A percentile compares a stretch with the other conserved stretches of the same genome.
These are phyloP conservation scores for Candida dendrica DNA, from an alignment of 805 yeast species.

Conservation along the genomic window DNA sequence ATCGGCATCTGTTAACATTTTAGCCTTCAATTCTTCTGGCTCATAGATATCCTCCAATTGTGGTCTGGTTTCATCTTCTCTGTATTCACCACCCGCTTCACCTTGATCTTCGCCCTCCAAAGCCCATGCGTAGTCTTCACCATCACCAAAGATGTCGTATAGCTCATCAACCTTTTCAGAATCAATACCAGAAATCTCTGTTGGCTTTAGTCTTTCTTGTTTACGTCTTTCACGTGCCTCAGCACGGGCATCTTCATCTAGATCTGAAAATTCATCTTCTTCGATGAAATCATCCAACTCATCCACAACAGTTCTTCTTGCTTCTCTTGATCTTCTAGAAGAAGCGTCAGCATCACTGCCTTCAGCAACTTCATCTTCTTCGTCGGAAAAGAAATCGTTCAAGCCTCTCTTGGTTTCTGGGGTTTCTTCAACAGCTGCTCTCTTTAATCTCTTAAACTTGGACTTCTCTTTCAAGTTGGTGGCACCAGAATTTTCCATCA, in stretches of 20 bases:
- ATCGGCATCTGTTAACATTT: slow-evolving; percentile 88
- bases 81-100: slow-evolving; percentile 34
- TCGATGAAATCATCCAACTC: slow-evolving; percentile 97
- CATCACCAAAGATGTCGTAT: slow-evolving; percentile 94
- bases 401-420: slow-evolving; percentile 17
- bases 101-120: slow-evolving; percentile 74
- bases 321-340: slow-evolving; percentile 14
- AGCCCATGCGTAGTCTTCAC: slow-evolving; percentile 97
- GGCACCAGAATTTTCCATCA: slow-evolving; percentile 88
- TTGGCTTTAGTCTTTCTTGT: slow-evolving; percentile 43
- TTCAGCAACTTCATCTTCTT: slow-evolving; percentile 27
- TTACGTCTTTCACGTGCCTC: slow-evolving; percentile 38
- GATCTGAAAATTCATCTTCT: slow-evolving; percentile 93
- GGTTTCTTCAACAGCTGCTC: slow-evolving; percentile 47
- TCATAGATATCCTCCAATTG: slow-evolving; percentile 88
- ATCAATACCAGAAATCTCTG: slow-evolving; percentile 58
- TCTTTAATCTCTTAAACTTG: slow-evolving; percentile 75
- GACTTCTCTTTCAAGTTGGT: slow-evolving; percentile 29
- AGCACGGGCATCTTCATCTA: slow-evolving; percentile 56
- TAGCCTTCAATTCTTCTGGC: slow-evolving; percentile 84
- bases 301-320: slow-evolving; percentile 43
- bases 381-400: slow-evolving; percentile 36
- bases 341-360: slow-evolving; percentile 26
- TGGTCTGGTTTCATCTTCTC: slow-evolving; percentile 33
- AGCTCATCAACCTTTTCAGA: slow-evolving; percentile 89